Evolutionary conservation across 192 early-diverging fungal species (phyloP).

Genomic region (Rhizophagus sp.): DNA sequence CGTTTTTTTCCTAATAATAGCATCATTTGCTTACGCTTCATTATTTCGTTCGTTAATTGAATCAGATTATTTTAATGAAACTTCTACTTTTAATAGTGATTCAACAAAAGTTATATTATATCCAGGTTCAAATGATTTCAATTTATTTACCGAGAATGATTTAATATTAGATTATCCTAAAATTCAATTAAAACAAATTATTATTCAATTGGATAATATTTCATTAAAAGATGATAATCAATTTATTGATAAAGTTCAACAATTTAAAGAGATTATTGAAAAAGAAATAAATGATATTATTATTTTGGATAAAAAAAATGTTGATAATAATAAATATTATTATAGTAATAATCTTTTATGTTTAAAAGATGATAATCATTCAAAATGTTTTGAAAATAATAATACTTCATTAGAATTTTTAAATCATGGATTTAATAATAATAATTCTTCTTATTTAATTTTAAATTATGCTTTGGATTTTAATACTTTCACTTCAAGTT

Average conservation of each 20-base stretch:
- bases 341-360: constrained; percentile 44
- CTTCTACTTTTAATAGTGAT: constrained; percentile 39
- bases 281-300: constrained; percentile 43
- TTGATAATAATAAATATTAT: constrained; percentile 19
- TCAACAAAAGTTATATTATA: constrained; percentile 45
- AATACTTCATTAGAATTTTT: background rate
- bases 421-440: constrained; percentile 1
- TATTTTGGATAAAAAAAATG: constrained; percentile 20
- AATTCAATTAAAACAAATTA: constrained; percentile 66
- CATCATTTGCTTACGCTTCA: constrained; percentile 75
- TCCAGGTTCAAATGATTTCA: constrained; percentile 36
- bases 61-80: constrained; percentile 62
- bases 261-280: constrained; percentile 41
- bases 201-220: constrained; percentile 38
- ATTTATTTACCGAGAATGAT: constrained; percentile 44
- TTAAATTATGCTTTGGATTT: constrained; percentile 59
- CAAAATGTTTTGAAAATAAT: background rate
- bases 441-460: constrained; percentile 23
- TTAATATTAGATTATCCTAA: constrained; percentile 38
- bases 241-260: constrained; percentile 39
- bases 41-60: constrained; percentile 70
- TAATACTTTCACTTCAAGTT: constrained; percentile 43
- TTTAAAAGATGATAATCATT: constrained; percentile 21
- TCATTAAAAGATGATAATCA: constrained; percentile 10
- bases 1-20: constrained; percentile 65